These are phyloP conservation scores for Boletellus emodensis DNA, from an alignment of 768 basidiomycete genomes.

Conservation along the genomic window DNA sequence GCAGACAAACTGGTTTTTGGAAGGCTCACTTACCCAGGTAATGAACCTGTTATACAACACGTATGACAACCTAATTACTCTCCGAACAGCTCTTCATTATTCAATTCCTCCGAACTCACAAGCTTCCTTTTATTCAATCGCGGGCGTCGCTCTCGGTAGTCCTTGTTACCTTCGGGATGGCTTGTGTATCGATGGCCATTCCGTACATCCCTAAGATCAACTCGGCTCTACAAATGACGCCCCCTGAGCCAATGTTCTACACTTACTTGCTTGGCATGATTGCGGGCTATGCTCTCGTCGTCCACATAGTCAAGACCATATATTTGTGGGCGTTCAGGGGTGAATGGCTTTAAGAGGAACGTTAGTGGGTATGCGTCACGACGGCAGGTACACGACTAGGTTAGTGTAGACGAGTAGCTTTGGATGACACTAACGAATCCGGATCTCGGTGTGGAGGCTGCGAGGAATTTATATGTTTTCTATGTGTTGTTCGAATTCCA, in stretches of 20 bases:
- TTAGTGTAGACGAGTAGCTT: neutral
- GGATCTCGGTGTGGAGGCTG: neutral
- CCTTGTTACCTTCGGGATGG: constrained; percentile 29
- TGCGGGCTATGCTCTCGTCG: constrained; percentile 19
- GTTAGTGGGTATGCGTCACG: neutral
- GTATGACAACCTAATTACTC: neutral
- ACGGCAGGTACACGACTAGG: neutral
- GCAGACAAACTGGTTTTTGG: constrained; percentile 36
- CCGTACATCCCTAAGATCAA: constrained; percentile 32
- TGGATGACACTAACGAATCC: neutral
- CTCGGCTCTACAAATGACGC: constrained; percentile 24
- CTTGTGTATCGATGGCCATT: constrained; percentile 31
- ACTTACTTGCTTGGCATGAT: constrained; percentile 22
- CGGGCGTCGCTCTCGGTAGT: constrained; percentile 28
- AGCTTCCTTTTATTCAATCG: constrained; percentile 31
- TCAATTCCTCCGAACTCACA: constrained; percentile 30
- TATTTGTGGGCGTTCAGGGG: constrained; percentile 27
- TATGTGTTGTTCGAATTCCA: neutral
- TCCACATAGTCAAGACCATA: constrained; percentile 27
- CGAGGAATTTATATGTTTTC: neutral
- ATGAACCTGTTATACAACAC: neutral
- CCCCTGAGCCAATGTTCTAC: constrained; percentile 29
- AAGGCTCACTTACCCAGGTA: constrained; percentile 36
- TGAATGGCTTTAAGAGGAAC: constrained; percentile 26
- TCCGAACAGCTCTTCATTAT: constrained; percentile 29